phyloP scores from a whole-genome alignment of 139 green algal genomes.

The Mesotaenium endlicherianum region DNA sequence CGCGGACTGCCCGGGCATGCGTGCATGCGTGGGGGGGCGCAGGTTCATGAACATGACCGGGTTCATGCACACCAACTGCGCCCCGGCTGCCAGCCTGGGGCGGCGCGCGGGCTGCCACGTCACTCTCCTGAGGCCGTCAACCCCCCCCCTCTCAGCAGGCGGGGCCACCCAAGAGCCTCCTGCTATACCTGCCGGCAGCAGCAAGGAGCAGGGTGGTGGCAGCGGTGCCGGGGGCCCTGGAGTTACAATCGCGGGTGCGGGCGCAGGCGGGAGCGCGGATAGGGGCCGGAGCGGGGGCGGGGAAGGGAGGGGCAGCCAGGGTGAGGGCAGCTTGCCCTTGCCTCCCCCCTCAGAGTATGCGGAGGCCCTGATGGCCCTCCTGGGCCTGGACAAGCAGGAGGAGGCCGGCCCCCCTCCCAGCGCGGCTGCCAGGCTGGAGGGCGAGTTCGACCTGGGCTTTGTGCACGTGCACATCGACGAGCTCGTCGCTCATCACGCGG shows the following conservation, averaged over 20 bases:
- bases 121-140: neutral
- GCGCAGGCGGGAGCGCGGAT: too few relatives aligned
- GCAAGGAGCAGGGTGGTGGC: too few relatives aligned
- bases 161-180: too few relatives aligned
- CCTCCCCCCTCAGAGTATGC: neutral
- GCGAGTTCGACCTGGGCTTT: constrained; percentile 13
- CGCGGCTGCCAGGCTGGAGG: neutral
- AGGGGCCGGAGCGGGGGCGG: neutral
- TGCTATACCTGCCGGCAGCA: too few relatives aligned
- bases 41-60: constrained; percentile 20
- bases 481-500: neutral
- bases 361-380: neutral
- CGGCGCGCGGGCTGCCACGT: neutral
- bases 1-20: too few relatives aligned
- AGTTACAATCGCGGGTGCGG: too few relatives aligned
- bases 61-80: neutral
- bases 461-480: constrained; percentile 4
- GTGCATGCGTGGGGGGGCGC: too few relatives aligned
- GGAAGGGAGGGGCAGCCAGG: neutral
- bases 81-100: neutral
- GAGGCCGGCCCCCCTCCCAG: constrained; percentile 7
- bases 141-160: too few relatives aligned
- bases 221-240: too few relatives aligned
- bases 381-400: constrained; percentile 20
- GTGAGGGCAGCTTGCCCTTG: neutral